Evolutionary conservation across 495 filamentous ascomycete genomes (phyloP).

Genomic region (Aeminium ludgeri): DNA sequence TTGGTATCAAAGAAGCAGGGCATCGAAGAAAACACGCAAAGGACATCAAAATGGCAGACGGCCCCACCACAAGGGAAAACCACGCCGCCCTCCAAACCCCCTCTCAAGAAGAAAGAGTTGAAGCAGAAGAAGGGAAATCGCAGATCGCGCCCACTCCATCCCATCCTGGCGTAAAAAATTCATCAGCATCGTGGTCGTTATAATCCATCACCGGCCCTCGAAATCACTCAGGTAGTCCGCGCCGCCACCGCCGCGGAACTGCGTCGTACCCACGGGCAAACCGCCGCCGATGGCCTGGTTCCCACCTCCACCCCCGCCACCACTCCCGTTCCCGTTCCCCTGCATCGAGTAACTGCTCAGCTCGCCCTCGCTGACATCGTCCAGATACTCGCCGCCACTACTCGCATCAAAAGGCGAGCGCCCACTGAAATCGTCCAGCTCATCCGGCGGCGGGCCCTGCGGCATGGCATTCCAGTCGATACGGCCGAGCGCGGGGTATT

Average conservation of each 20-base stretch:
- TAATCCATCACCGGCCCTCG: constrained; percentile 17
- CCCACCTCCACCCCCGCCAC: not conserved
- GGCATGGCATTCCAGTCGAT: constrained; percentile 51
- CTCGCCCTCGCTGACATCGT: constrained; percentile 27
- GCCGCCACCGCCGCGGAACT: constrained; percentile 4
- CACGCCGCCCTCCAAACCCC: no score
- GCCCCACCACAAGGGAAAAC: no score
- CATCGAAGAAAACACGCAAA: no score
- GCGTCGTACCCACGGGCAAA: constrained; percentile 1
- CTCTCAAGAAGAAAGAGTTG: no score
- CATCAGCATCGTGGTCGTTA: no score
- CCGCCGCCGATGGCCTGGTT: not conserved
- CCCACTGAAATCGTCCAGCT: constrained; percentile 56
- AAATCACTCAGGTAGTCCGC: constrained; percentile 15
- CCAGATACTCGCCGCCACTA: constrained; percentile 39
- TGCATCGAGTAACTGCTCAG: constrained; percentile 4
- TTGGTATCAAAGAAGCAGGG: no score
- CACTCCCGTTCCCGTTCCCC: not conserved
- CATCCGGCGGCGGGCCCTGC: constrained; percentile 27
- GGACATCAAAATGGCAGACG: no score
- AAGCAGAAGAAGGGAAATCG: no score
- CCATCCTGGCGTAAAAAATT: no score
- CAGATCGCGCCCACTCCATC: no score
- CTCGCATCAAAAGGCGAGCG: constrained; percentile 82
- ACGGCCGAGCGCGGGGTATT: constrained; percentile 76